phyloP scores from a whole-genome alignment of 2,329 filamentous ascomycete genomes.

The Arachnopeziza araneosa region DNA sequence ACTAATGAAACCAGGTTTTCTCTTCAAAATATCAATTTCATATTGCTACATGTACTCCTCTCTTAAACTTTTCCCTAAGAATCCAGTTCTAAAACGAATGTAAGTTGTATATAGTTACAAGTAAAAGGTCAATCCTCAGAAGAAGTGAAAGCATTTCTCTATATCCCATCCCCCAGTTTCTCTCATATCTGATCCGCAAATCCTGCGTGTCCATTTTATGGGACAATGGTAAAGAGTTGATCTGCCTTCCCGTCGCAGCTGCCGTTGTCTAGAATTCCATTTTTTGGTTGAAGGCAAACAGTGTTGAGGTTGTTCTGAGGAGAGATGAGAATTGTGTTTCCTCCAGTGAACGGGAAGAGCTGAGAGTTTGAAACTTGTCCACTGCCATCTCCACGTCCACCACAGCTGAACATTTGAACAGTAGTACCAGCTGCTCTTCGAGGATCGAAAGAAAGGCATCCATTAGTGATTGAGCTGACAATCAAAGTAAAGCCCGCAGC shows the following conservation, averaged over 20 bases:
- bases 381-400: constrained; percentile 50
- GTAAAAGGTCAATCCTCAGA: background rate
- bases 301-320: background rate
- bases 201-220: background rate
- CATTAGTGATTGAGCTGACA: constrained; percentile 51
- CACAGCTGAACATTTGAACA: constrained; percentile 52
- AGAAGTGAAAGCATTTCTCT: background rate
- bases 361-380: constrained; percentile 38
- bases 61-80: background rate
- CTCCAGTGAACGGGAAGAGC: constrained; percentile 42
- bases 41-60: background rate
- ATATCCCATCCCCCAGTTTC: background rate
- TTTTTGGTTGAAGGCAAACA: background rate
- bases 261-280: background rate
- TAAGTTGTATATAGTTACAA: background rate
- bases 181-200: background rate
- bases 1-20: background rate
- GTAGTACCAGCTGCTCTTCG: constrained; percentile 45
- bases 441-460: constrained; percentile 53
- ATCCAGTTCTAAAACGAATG: background rate
- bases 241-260: background rate
- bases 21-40: background rate
- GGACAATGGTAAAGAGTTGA: background rate
- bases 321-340: constrained; percentile 21
- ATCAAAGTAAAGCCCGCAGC: constrained; percentile 40